Evolutionary conservation across 768 basidiomycete species (phyloP).

Genomic region (Serendipita vermifera): DNA sequence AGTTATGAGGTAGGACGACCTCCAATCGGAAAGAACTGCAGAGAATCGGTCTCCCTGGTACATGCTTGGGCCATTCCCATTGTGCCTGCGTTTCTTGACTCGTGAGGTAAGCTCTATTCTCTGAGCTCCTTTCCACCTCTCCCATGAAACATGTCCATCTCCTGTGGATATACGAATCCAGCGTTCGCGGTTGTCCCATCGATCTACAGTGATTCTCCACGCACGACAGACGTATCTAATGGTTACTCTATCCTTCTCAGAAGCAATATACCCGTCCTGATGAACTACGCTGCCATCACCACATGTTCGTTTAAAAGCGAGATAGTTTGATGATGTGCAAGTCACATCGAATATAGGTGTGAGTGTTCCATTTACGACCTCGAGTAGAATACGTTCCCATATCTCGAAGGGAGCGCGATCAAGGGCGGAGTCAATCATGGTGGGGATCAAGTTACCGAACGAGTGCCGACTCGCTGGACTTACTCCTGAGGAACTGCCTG

Average conservation of each 20-base stretch:
- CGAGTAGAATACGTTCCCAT: not conserved
- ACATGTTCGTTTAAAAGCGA: not conserved
- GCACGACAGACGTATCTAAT: not conserved
- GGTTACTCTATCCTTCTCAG: not conserved
- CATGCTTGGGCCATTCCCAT: too few relatives aligned
- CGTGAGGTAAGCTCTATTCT: not conserved
- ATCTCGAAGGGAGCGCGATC: not conserved
- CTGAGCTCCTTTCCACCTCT: not conserved
- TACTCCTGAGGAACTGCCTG: too few relatives aligned
- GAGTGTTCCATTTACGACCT: not conserved
- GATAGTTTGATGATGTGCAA: not conserved
- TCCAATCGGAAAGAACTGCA: not conserved
- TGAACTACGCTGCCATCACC: not conserved
- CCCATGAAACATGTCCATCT: not conserved
- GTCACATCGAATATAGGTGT: not conserved
- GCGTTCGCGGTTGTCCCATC: not conserved
- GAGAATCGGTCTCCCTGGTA: not conserved
- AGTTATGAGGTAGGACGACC: not conserved
- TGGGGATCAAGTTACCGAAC: too few relatives aligned
- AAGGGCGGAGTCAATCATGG: not conserved
- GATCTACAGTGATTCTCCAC: not conserved
- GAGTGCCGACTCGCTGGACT: too few relatives aligned
- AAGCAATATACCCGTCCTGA: not conserved
- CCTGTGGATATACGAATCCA: not conserved
- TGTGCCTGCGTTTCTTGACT: too few relatives aligned